Conservation (phyloP, 2,329 filamentous ascomycete genomes). For the Neurospora sp. region DNA sequence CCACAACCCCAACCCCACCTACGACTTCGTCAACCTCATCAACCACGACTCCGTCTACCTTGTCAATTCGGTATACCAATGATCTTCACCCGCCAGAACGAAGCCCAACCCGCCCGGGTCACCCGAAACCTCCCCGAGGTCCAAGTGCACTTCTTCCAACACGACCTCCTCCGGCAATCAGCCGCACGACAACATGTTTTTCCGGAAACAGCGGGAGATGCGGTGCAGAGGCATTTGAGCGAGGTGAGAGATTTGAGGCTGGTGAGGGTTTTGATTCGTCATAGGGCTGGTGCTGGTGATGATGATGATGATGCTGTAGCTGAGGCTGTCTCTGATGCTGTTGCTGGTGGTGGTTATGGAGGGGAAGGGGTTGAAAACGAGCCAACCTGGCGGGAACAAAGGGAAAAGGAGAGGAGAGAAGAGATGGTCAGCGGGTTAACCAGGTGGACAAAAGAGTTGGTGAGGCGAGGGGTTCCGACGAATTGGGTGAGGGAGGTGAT, state of each 20-base stretch:
- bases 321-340: not conserved
- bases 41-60: not conserved
- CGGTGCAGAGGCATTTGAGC: not conserved
- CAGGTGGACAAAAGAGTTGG: not conserved
- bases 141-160: not conserved
- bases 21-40: not conserved
- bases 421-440: not conserved
- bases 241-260: not conserved
- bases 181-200: not conserved
- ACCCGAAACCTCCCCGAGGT: not conserved
- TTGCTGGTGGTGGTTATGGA: not conserved
- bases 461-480: not conserved
- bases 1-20: not conserved
- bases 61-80: not conserved
- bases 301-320: not conserved
- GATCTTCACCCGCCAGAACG: not conserved
- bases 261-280: not conserved
- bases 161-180: not conserved
- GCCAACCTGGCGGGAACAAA: not conserved
- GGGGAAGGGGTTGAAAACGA: not conserved
- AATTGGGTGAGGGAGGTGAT: not conserved
- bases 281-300: not conserved
- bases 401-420: not conserved
- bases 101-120: not conserved
- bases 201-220: not conserved